Evolutionary conservation across 176 grass and related monocot genomes (phyloP).

Genomic region (Tillandsia leiboldiana): DNA sequence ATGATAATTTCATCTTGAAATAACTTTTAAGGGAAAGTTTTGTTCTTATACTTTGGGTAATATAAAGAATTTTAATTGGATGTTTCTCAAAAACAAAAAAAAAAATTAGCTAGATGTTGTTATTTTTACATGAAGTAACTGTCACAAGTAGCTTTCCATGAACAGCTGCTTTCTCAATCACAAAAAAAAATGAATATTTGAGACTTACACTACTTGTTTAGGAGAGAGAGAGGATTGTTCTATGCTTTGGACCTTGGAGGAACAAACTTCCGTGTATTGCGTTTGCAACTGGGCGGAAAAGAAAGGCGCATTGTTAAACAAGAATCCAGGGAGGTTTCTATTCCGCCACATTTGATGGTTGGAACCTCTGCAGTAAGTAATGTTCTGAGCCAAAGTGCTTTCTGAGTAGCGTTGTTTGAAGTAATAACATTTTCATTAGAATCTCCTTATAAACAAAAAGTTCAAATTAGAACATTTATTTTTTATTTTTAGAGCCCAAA

Average conservation of each 20-base stretch:
- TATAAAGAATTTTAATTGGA: neutral
- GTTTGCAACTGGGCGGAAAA: conserved; percentile 48
- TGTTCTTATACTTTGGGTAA: neutral
- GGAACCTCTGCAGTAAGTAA: conserved; percentile 51
- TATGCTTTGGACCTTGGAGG: conserved; percentile 86
- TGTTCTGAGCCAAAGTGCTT: too few species aligned
- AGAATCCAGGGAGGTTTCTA: conserved; percentile 42
- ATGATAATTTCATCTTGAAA: neutral
- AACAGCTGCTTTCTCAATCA: too few species aligned
- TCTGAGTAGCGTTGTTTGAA: too few species aligned
- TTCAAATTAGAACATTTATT: neutral
- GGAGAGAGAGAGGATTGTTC: conserved; percentile 59
- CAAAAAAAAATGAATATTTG: too few species aligned
- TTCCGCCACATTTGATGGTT: conserved; percentile 54
- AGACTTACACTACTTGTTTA: neutral
- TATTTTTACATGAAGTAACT: too few species aligned
- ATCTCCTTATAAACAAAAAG: neutral
- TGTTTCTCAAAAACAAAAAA: neutral
- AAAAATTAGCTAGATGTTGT: too few species aligned
- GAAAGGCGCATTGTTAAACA: conserved; percentile 29
- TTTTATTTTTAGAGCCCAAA: neutral
- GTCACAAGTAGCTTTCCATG: too few species aligned
- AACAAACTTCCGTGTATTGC: conserved; percentile 72
- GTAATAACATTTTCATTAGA: too few species aligned
- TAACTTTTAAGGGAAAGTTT: neutral